These are phyloP conservation scores for Trypanosoma mega DNA, from an alignment of 208 protist species.

Conservation along the genomic window DNA sequence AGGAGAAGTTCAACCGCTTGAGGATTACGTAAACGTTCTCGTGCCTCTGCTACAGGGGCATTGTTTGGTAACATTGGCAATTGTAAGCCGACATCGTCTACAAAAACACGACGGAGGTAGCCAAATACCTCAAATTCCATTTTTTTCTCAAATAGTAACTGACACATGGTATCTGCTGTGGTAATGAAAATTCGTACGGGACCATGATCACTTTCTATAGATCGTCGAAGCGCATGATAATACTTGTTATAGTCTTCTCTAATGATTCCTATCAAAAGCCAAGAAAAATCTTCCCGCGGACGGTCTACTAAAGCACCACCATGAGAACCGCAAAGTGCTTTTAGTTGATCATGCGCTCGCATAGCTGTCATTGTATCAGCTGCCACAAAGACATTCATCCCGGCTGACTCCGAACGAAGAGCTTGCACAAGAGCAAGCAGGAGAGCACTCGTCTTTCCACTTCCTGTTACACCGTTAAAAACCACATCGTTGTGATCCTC, in stretches of 20 bases:
- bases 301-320: slow-evolving; percentile 61
- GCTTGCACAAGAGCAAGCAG: slow-evolving; percentile 70
- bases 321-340: slow-evolving; percentile 45
- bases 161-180: slow-evolving; percentile 75
- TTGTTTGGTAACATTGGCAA: slow-evolving; percentile 52
- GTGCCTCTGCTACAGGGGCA: slow-evolving; percentile 40
- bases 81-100: slow-evolving; percentile 79
- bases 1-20: slow-evolving; percentile 72
- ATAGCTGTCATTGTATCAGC: slow-evolving; percentile 62
- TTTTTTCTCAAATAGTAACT: slow-evolving; percentile 85
- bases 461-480: slow-evolving; percentile 78
- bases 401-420: slow-evolving; percentile 54
- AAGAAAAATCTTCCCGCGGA: slow-evolving; percentile 57
- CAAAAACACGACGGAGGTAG: slow-evolving; percentile 80
- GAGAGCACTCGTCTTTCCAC: slow-evolving; percentile 78
- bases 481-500: slow-evolving; percentile 87
- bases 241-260: slow-evolving; percentile 60
- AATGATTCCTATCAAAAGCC: slow-evolving; percentile 60
- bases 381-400: slow-evolving; percentile 79
- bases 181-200: slow-evolving; percentile 74
- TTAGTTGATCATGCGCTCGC: slow-evolving; percentile 51
- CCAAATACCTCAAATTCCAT: slow-evolving; percentile 85
- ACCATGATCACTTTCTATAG: slow-evolving; percentile 38
- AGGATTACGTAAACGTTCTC: slow-evolving; percentile 74
- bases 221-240: slow-evolving; percentile 38